Evolutionary conservation across 140 eudicot species (phyloP), one percentile per base, ranked within the genome.

Genomic region (Cichorium intybus): DNA sequence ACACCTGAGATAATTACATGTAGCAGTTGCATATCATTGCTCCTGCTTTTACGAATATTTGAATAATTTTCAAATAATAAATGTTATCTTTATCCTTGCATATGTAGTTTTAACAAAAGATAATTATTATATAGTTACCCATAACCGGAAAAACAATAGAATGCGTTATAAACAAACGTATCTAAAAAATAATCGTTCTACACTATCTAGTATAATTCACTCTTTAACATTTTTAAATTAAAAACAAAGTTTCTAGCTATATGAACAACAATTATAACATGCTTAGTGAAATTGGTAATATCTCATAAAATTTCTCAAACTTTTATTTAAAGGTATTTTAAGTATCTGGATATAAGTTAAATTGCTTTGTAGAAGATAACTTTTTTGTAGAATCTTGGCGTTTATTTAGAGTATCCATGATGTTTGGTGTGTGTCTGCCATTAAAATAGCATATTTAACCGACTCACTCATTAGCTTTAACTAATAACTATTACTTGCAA

Each of bases 381-480:
- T 26, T 46, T 56, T 45, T 68, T 45, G 33, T 8, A 66, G 69
- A 74, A 74, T 66, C 69, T 73, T 73, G 47, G 62, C 46, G 73
- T 23, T 64, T 17, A 57, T 64, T 56, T 43, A 66, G 79, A 33
- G 79, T 52, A 66, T 74, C 57, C 60, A 58, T 66, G 69, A 66
- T 74, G 74, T 64, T 66, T 66, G 79, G 74, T 66, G 74, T 47
- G 74, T 74, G 79, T 66, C 79, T 74, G 69, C 79, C 79, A 74
- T 66, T 66, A 37, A 50, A 73, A 58, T 60, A 57, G 26, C 73
- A 74, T 46, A 68, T 48, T 49, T 73, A 74, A 74, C 79, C 17
- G 49, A 57, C 79, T 58, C 28, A 48, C 20, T 59, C 61, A 66
- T 74, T 74, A 48, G 56, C 31, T 74, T 66, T 47, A 17, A 73